A percentile compares a stretch with the other conserved stretches of the same genome.
These are phyloP conservation scores for Kentomonas sorsogonicus DNA, from an alignment of 208 protist species.

Conservation along the genomic window DNA sequence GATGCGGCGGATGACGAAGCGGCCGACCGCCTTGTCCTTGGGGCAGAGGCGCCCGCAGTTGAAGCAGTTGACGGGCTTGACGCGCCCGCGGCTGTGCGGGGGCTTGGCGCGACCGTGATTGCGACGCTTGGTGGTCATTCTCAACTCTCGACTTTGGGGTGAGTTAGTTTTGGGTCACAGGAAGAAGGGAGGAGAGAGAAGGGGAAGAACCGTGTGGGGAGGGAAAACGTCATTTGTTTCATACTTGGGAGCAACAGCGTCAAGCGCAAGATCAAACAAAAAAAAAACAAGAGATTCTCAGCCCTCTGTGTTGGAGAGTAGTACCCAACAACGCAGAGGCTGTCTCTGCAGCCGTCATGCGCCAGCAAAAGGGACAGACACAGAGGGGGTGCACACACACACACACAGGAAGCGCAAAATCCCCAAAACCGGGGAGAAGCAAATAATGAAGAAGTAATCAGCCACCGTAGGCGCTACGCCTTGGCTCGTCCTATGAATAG, in stretches of 20 bases:
- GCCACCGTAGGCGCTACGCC: too few relatives aligned
- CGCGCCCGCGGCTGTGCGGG: constrained; percentile 85
- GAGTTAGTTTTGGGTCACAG: background rate
- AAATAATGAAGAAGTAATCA: too few relatives aligned
- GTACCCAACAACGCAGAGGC: too few relatives aligned
- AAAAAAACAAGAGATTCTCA: constrained; percentile 9
- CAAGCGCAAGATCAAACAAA: background rate
- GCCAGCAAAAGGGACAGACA: too few relatives aligned
- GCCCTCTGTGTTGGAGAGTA: too few relatives aligned
- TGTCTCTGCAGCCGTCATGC: too few relatives aligned
- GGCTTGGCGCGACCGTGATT: constrained; percentile 91
- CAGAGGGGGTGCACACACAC: too few relatives aligned
- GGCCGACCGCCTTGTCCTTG: constrained; percentile 98
- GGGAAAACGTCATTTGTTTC: background rate
- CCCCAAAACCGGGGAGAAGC: too few relatives aligned
- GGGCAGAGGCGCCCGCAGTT: constrained; percentile 89
- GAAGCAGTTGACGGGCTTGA: constrained; percentile 90
- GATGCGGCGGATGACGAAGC: constrained; percentile 98
- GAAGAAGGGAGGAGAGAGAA: constrained; percentile 3
- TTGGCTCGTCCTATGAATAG: too few relatives aligned
- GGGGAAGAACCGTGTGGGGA: background rate
- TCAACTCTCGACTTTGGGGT: constrained; percentile 4
- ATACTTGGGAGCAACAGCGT: background rate
- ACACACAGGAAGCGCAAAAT: too few relatives aligned
- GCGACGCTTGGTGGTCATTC: constrained; percentile 92